Base-by-base conservation (phyloP, 2,329 filamentous ascomycete species). In the Endothia cerciana region DNA sequence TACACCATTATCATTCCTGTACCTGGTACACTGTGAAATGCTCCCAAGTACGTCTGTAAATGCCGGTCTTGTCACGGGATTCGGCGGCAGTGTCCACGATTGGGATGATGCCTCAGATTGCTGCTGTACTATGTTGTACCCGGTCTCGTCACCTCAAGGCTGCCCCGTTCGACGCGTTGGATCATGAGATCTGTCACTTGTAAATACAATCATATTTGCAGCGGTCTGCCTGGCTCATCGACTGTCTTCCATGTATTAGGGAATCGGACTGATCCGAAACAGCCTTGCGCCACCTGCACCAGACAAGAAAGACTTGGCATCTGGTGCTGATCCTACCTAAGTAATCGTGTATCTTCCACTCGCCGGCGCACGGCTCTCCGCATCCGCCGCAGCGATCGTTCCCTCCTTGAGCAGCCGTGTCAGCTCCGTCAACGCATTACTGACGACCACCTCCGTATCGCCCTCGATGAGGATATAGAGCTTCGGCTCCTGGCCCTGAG, bases 401-500 rank as follows among this genome's bases (percentile, higher is more conserved):
- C 92, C 95, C 78, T 98, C 95, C 75, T 91, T 93, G 71, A 99
- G 80, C 73, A 97, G 81, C 57, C 94, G 87, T 75, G 93, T 94
- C 70, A 99, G 84, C 79, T 98, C 94, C 71, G 89, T 87, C 86
- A 99, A 92, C 2, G 95, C 95, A 73, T 92, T 91, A 61, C 91
- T 92, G 36, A 99, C 95, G 40, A 93, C 89, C 62, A 97, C 83
- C 78, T 99, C 95, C 0, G 95, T 98, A 74, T 99, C 95, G 51
- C 95, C 95, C 77, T 99, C 95, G 65, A 99, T 96, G 68, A 99
- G 85, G 73, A 99, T 97, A 76, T 98, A 99, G 72, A 99, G 82
- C 82, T 98, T 98, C n/a, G 95, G 91, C 71, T 93, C 89, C 63
- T 89, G 91, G 43, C 87, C 89, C 0, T 89, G 77, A 8, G 84